phyloP scores from a whole-genome alignment of 2,329 filamentous ascomycete genomes.

The Metarhizium album region DNA sequence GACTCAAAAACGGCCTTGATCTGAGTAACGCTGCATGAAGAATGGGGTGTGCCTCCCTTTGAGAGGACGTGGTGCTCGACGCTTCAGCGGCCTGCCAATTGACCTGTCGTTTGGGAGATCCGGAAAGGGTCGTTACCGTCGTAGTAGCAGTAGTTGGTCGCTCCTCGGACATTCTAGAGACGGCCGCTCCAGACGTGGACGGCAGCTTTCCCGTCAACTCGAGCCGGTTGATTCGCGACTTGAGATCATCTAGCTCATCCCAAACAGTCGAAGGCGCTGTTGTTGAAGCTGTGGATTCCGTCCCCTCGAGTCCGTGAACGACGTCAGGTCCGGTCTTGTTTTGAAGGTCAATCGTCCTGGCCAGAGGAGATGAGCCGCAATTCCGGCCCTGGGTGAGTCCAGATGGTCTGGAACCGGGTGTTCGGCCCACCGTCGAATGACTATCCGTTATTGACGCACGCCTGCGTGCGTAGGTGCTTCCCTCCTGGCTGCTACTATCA shows the following conservation, averaged over 20 bases:
- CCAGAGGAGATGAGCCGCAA: constrained; percentile 52
- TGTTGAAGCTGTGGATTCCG: constrained; percentile 80
- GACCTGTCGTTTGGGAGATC: constrained; percentile 64
- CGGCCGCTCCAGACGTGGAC: constrained; percentile 68
- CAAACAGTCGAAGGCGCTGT: constrained; percentile 88
- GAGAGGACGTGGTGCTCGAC: constrained; percentile 29
- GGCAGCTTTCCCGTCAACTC: constrained; percentile 85
- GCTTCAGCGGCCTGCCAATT: constrained; percentile 22
- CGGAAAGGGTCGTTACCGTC: constrained; percentile 80
- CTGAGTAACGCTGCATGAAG: constrained; percentile 73
- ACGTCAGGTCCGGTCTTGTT: constrained; percentile 17
- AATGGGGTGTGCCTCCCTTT: constrained; percentile 59
- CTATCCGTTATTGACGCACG: constrained; percentile 39
- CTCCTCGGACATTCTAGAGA: constrained; percentile 64
- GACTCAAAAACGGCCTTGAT: constrained; percentile 56
- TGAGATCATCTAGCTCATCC: constrained; percentile 94
- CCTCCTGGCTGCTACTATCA: constrained; percentile 25
- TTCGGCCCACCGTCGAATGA: constrained; percentile 28
- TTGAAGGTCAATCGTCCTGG: constrained; percentile 28
- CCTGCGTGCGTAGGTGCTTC: constrained; percentile 19
- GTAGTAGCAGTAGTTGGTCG: constrained; percentile 86
- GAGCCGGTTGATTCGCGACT: constrained; percentile 81
- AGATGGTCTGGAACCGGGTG: constrained; percentile 30
- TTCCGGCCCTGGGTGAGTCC: constrained; percentile 19
- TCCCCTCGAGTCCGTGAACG: constrained; percentile 47